Base-by-base conservation (phyloP, 1,284 basidiomycete genomes). In the Apiotrichum akiyoshidainum region DNA sequence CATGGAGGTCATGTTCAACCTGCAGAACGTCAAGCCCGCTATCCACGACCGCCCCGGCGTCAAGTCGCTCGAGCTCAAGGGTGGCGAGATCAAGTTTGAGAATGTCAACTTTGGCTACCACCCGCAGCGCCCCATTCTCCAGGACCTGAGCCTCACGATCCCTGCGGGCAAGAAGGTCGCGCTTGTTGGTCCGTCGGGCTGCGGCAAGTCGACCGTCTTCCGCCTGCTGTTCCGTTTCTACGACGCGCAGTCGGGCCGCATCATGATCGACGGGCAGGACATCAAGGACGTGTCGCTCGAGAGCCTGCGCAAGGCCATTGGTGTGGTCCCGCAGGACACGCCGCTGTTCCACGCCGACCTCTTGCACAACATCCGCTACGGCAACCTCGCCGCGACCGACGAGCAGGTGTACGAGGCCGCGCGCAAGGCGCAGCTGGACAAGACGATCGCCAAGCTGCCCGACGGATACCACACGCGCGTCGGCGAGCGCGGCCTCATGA, bases 121-220 rank as follows among this genome's bases (percentile, higher is more conserved):
- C 72, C 86, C 88, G 9, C 85, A 87, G 51, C 87, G 95, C 1
- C 90, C 89, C 2, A 98, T 99, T 72, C 94, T 99, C 82, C 83
- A 83, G 50, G 80, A 92, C 70, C 80, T 96, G 11, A 88, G 86
- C n/a, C 96, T 99, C 79, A 87, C 87, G 17, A 87, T 98, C 50
- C 95, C 95, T 0, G 93, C 92, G 0, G 95, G 96, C 2, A 89
- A 90, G 78, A 97, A 97, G 73, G 89, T 95, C 0, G 95, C 94
- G 9, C 88, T 99, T 54, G 95, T 99, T 39, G 95, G 95, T 0
- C 93, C 95, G 0, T 94, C 91, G 0, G 96, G 95, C 11, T 96
- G 92, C 70, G 96, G 95, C n/a, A 99, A 99, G 79, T 94, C 90
- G 19, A 99, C 95, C 4, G 86, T 99, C 55, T 90, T 98, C 81